Evolutionary conservation across 2,329 filamentous ascomycete genomes (phyloP).

Genomic region (Xylaria digitata): DNA sequence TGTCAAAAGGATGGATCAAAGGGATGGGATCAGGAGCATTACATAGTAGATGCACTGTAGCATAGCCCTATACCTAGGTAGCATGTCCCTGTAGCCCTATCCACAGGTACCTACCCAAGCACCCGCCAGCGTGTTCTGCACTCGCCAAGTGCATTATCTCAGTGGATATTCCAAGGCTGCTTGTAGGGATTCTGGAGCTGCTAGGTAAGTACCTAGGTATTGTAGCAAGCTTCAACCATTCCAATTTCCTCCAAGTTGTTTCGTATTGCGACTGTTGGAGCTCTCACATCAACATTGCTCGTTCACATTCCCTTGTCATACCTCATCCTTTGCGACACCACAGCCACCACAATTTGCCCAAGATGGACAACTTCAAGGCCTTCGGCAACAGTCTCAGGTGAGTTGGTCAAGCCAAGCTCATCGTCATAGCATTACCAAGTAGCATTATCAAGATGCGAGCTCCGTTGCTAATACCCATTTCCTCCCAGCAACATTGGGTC

Average conservation of each 20-base stretch:
- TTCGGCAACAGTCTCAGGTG: slow-evolving; percentile 68
- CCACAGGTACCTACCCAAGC: neutral
- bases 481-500: slow-evolving; percentile 70
- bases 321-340: slow-evolving; percentile 10
- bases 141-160: slow-evolving; percentile 16
- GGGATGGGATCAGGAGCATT: no score
- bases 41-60: slow-evolving; percentile 15
- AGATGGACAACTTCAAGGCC: slow-evolving; percentile 69
- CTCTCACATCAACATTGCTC: slow-evolving; percentile 20
- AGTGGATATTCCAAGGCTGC: slow-evolving; percentile 14
- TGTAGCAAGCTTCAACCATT: slow-evolving; percentile 25
- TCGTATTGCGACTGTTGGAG: slow-evolving; percentile 23
- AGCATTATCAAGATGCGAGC: slow-evolving; percentile 30
- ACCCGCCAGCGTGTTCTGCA: slow-evolving; percentile 13
- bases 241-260: slow-evolving; percentile 16
- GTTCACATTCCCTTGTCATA: slow-evolving; percentile 1
- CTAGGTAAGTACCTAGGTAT: no score
- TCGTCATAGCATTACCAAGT: slow-evolving; percentile 31
- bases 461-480: slow-evolving; percentile 38
- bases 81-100: slow-evolving; percentile 8
- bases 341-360: slow-evolving; percentile 20
- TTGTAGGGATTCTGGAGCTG: neutral
- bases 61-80: neutral
- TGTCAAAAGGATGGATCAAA: slow-evolving; percentile 9
- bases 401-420: slow-evolving; percentile 42